phyloP scores from a whole-genome alignment of 768 basidiomycete species.

The Rhodotorula sphaerocarpa region DNA sequence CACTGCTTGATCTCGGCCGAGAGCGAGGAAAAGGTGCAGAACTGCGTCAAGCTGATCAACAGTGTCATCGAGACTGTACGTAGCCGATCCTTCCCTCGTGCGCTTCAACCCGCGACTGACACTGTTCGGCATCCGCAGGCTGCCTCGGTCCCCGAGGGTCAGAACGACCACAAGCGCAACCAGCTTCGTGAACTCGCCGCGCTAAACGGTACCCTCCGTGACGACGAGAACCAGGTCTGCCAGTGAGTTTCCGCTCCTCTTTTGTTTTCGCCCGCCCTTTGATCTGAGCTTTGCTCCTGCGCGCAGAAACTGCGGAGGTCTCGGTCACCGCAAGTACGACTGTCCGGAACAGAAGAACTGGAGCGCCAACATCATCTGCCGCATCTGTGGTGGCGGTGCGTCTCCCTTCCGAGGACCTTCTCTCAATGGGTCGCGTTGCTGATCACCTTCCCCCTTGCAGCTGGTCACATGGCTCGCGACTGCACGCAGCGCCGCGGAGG shows the following conservation, averaged over 20 bases:
- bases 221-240: constrained; percentile 98
- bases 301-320: constrained; percentile 65
- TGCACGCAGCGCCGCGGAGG: constrained; percentile 71
- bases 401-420: neutral
- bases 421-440: neutral
- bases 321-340: constrained; percentile 97
- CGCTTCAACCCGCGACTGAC: constrained; percentile 1
- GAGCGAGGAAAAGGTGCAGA: constrained; percentile 76
- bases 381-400: constrained; percentile 74
- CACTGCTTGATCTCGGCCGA: constrained; percentile 96
- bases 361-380: constrained; percentile 98
- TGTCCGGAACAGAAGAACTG: constrained; percentile 98
- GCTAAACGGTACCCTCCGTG: constrained; percentile 94
- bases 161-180: constrained; percentile 98
- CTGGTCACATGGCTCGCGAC: constrained; percentile 98
- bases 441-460: constrained; percentile 40
- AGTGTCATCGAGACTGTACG: constrained; percentile 92
- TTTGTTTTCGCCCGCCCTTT: too few species aligned
- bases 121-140: constrained; percentile 53
- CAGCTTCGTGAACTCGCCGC: constrained; percentile 96
- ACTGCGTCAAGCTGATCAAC: constrained; percentile 92
- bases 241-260: constrained; percentile 51
- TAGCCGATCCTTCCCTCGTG: constrained; percentile 24
- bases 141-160: constrained; percentile 95
- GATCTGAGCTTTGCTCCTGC: neutral